These are phyloP conservation scores for Cyphellophora attinorum DNA, from an alignment of 2,329 filamentous ascomycete genomes.

Conservation along the genomic window DNA sequence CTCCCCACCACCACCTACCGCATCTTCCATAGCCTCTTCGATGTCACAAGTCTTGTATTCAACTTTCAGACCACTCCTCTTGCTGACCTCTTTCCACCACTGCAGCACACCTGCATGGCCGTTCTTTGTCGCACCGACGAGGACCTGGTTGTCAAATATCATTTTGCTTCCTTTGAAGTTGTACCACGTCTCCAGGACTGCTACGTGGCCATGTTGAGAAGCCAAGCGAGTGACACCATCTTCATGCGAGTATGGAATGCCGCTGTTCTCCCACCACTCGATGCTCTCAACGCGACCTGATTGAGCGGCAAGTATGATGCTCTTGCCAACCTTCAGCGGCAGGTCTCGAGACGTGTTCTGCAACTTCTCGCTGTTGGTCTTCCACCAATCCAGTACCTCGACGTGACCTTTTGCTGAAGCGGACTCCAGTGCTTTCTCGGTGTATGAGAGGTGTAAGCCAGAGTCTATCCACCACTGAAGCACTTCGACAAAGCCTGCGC, in stretches of 20 bases:
- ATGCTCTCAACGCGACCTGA: slow-evolving; percentile 69
- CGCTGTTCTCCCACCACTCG: slow-evolving; percentile 78
- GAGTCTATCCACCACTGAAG: slow-evolving; percentile 88
- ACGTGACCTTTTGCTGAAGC: slow-evolving; percentile 77
- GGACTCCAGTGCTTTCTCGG: slow-evolving; percentile 76
- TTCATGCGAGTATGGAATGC: slow-evolving; percentile 68
- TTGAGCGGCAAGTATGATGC: slow-evolving; percentile 74
- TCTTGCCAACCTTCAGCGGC: slow-evolving; percentile 70
- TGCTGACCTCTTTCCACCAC: slow-evolving; percentile 60
- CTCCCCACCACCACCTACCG: slow-evolving; percentile 58
- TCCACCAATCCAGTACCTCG: slow-evolving; percentile 91
- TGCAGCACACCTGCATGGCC: slow-evolving; percentile 76
- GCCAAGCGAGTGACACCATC: slow-evolving; percentile 78
- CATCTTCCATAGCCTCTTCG: slow-evolving; percentile 87
- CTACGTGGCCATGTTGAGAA: slow-evolving; percentile 73
- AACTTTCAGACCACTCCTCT: slow-evolving; percentile 59
- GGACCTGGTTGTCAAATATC: slow-evolving; percentile 71
- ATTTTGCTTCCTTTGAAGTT: slow-evolving; percentile 64
- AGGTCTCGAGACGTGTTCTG: slow-evolving; percentile 39
- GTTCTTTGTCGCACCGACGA: slow-evolving; percentile 79
- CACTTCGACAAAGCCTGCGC: slow-evolving; percentile 73
- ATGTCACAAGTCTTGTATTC: slow-evolving; percentile 95
- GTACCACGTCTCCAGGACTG: slow-evolving; percentile 76
- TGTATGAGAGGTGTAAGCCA: slow-evolving; percentile 72
- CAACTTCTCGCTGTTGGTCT: slow-evolving; percentile 34